A percentile compares a stretch with the other conserved stretches of the same genome.
Conservation (phyloP, 495 filamentous ascomycete species). For the Evernia prunastri region DNA sequence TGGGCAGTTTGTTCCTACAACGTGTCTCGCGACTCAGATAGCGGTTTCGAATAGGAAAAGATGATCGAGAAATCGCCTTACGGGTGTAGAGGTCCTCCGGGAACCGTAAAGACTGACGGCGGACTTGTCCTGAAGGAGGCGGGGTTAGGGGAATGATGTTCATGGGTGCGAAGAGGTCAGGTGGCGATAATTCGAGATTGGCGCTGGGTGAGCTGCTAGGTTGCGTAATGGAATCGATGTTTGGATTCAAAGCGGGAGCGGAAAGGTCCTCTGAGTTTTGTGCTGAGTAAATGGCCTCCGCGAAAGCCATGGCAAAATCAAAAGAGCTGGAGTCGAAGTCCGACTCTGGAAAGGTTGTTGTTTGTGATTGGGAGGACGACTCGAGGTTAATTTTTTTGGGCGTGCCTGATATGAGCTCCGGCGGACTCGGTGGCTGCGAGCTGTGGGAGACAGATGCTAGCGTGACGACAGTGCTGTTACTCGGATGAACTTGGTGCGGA, state of each 20-base stretch:
- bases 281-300: not conserved
- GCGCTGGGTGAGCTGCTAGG: not conserved
- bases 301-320: not conserved
- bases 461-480: conserved; percentile 8
- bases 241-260: not conserved
- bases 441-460: not conserved
- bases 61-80: no score
- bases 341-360: not conserved
- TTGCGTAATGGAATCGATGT: not conserved
- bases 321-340: not conserved
- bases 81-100: conserved; percentile 70
- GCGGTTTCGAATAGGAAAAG: no score
- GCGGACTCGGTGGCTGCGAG: not conserved
- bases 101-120: conserved; percentile 72
- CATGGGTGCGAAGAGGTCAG: conserved; percentile 65
- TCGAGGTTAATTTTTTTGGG: not conserved
- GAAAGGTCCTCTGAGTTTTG: not conserved
- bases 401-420: not conserved
- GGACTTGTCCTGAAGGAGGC: conserved; percentile 61
- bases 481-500: conserved; percentile 9
- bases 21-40: no score
- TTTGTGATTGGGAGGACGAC: not conserved
- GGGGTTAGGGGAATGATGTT: conserved; percentile 61
- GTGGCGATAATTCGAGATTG: conserved; percentile 48
- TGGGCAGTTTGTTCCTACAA: no score